Evolutionary conservation across 2,329 filamentous ascomycete genomes (phyloP).

Genomic region (Ophiosphaerella herpotricha): DNA sequence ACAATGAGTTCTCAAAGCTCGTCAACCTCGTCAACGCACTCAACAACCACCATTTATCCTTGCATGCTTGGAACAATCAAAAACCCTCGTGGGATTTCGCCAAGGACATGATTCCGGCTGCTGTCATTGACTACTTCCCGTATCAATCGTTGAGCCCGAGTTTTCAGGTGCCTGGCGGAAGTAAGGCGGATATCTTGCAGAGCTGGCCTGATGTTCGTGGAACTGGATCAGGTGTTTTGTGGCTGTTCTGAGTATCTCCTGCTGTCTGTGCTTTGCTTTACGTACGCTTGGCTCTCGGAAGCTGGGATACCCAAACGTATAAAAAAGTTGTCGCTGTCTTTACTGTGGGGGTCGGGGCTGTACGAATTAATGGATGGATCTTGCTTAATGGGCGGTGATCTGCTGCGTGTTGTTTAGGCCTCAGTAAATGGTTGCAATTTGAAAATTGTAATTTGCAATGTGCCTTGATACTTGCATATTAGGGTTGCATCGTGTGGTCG

Average conservation of each 20-base stretch:
- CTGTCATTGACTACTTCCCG: conserved; percentile 27
- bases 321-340: too few species aligned
- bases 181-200: not conserved
- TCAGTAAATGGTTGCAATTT: too few species aligned
- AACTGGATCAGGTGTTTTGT: not conserved
- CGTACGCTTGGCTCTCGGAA: not conserved
- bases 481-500: too few species aligned
- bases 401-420: too few species aligned
- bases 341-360: too few species aligned
- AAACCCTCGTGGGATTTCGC: not conserved
- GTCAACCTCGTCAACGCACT: conserved; percentile 10
- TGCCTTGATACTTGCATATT: too few species aligned
- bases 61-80: not conserved
- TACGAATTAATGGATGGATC: too few species aligned
- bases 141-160: conserved; percentile 23
- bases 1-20: conserved; percentile 24
- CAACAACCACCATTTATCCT: not conserved
- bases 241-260: not conserved
- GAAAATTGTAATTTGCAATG: too few species aligned
- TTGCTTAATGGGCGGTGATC: too few species aligned
- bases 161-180: not conserved
- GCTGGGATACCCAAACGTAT: conserved; percentile 4
- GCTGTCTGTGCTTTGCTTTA: not conserved
- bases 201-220: not conserved
- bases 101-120: conserved; percentile 9